Base-by-base conservation (phyloP, 169 alveolate species). In the Toxoplasma gondii region DNA sequence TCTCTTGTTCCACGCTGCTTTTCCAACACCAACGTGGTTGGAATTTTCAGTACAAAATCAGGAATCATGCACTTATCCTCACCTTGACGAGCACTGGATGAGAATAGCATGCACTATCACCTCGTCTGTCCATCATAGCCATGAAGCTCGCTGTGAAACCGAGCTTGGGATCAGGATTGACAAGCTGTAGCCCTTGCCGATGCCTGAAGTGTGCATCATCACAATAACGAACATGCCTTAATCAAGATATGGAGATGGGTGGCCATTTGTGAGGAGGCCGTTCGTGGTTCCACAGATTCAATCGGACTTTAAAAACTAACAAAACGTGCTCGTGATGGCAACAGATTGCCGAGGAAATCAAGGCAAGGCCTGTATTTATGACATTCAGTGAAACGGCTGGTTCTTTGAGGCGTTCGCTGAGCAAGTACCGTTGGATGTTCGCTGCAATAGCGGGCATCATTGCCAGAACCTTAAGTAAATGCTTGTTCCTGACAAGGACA, bases 71-170 rank as follows among this genome's bases (percentile, higher is more conserved):
- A 19, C n/a, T n/a, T 0, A n/a, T 10, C 4, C 95, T 49, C 12
- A 82, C 95, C 74, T 53, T 58, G 78, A 58, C 95, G 44, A 92
- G 96, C 1, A 96, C 97, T 43, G 96, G 94, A 54, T 97, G 96
- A 17, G 96, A 95, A 29, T 81, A 64, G 88, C 95, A 97, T 64
- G 94, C 96, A 7, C 93, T 94, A 97, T 96, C 95, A 0, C 98
- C 98, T 64, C 95, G 97, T 31, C 94, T 80, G 95, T 96, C 96
- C 98, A 98, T 94, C 99, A 98, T 98, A 93, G 98, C 95, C 83
- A 98, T 90, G 96, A 97, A 98, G 93, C 97, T 97, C 91, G 97
- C 98, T 49, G 97, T 95, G 78, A 64, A 86, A 0, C 93, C 94
- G 39, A 88, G 86, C 0, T 70, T 38, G 83, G 94, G 96, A 31